Evolutionary conservation across 2,329 filamentous ascomycete species (phyloP).

Genomic region (Fusarium nygamai): DNA sequence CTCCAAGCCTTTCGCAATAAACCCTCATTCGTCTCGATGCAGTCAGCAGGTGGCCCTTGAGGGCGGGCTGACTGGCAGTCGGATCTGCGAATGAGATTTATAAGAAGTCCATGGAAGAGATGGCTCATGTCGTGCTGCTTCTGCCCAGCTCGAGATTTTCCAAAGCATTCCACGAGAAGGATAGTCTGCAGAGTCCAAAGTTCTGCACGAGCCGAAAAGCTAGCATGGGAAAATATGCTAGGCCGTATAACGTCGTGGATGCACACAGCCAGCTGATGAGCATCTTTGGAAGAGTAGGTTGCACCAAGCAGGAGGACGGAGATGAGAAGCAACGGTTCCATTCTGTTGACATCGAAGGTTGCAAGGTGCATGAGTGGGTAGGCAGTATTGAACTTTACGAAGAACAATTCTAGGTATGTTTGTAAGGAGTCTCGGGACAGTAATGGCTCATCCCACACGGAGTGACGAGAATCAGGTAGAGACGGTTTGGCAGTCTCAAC

Average conservation of each 20-base stretch:
- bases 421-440: background rate
- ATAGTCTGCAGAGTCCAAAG: slow-evolving; percentile 71
- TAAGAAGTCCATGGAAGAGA: slow-evolving; percentile 56
- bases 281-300: background rate
- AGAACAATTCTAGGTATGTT: background rate
- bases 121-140: slow-evolving; percentile 72
- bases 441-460: background rate
- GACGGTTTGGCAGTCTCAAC: background rate
- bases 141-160: slow-evolving; percentile 69
- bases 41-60: background rate
- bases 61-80: slow-evolving; percentile 40
- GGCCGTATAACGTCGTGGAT: slow-evolving; percentile 1
- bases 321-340: background rate
- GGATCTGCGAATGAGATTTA: slow-evolving; percentile 52
- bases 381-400: background rate
- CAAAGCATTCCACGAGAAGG: slow-evolving; percentile 71
- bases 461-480: background rate
- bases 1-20: background rate
- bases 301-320: background rate
- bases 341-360: background rate
- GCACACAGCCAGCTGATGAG: background rate
- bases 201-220: slow-evolving; percentile 66
- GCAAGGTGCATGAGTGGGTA: slow-evolving; percentile 3
- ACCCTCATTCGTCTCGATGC: background rate
- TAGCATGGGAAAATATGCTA: background rate